A percentile compares a stretch with the other conserved stretches of the same genome.
Evolutionary conservation across 2,329 filamentous ascomycete genomes (phyloP).

Genomic region (Zymoseptoria ardabiliae): DNA sequence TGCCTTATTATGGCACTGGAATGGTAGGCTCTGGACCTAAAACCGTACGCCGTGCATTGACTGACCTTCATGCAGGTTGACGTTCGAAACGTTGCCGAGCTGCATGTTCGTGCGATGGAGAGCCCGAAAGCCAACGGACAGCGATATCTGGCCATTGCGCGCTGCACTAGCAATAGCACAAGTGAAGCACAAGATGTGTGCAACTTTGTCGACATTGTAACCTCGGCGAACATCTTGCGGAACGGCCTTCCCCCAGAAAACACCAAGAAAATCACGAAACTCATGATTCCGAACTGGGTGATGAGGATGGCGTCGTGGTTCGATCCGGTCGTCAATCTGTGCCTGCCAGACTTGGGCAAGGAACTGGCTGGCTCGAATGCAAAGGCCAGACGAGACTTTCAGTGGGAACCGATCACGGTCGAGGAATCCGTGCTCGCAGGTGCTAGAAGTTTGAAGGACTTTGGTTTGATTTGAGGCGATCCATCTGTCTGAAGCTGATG

Average conservation of each 20-base stretch:
- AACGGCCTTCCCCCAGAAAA: slow-evolving; percentile 10
- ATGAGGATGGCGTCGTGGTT: slow-evolving; percentile 17
- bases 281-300: slow-evolving; percentile 13
- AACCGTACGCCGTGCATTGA: neutral
- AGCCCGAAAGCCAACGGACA: slow-evolving; percentile 6
- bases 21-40: slow-evolving; percentile 1
- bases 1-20: slow-evolving; percentile 11
- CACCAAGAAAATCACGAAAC: slow-evolving; percentile 12
- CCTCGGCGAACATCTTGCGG: slow-evolving; percentile 9
- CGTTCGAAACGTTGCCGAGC: slow-evolving; percentile 8
- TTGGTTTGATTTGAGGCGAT: slow-evolving; percentile 3
- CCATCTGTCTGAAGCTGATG: neutral
- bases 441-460: slow-evolving; percentile 14
- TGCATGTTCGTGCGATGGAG: slow-evolving; percentile 9
- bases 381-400: slow-evolving; percentile 12
- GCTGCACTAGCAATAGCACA: neutral
- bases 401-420: slow-evolving; percentile 9
- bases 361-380: slow-evolving; percentile 13
- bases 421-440: slow-evolving; percentile 12
- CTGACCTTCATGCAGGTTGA: slow-evolving; percentile 2
- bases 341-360: slow-evolving; percentile 15
- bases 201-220: slow-evolving; percentile 13
- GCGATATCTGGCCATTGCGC: slow-evolving; percentile 10
- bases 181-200: slow-evolving; percentile 4
- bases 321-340: slow-evolving; percentile 15